A percentile compares a stretch with the other conserved stretches of the same genome.
phyloP scores from a whole-genome alignment of 2,329 filamentous ascomycete species.

The Alternaria sp. region DNA sequence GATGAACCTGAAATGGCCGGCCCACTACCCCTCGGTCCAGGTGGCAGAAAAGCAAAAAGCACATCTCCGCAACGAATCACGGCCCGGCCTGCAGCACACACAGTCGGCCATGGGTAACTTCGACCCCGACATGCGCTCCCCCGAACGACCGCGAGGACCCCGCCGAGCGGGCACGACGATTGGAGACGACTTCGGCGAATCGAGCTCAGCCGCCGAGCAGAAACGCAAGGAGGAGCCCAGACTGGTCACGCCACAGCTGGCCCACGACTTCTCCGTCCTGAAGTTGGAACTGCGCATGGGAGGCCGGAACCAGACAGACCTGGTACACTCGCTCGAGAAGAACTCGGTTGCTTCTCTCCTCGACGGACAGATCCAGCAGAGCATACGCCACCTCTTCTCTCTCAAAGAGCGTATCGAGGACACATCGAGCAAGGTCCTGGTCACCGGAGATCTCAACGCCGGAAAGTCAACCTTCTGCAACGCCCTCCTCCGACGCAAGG shows the following conservation, averaged over 20 bases:
- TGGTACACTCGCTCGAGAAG: constrained; percentile 95
- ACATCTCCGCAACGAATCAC: constrained; percentile 56
- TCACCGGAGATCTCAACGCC: constrained; percentile 95
- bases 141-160: constrained; percentile 59
- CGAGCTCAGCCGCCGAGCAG: constrained; percentile 72
- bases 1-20: constrained; percentile 91
- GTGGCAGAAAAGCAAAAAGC: constrained; percentile 48
- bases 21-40: constrained; percentile 89
- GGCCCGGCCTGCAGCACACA: constrained; percentile 69
- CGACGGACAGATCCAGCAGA: constrained; percentile 92
- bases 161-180: constrained; percentile 76
- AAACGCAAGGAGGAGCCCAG: constrained; percentile 73
- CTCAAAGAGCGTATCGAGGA: constrained; percentile 95
- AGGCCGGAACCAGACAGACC: constrained; percentile 80
- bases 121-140: constrained; percentile 46
- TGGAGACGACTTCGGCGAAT: constrained; percentile 67
- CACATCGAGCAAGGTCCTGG: constrained; percentile 92
- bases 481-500: constrained; percentile 87
- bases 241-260: constrained; percentile 88
- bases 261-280: constrained; percentile 92
- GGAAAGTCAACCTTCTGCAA: constrained; percentile 99
- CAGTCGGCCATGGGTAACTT: constrained; percentile 64
- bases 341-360: constrained; percentile 85
- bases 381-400: constrained; percentile 85
- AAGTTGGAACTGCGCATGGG: constrained; percentile 95